Conservation (phyloP, 768 basidiomycete genomes). For the Boletus barrowsii region DNA sequence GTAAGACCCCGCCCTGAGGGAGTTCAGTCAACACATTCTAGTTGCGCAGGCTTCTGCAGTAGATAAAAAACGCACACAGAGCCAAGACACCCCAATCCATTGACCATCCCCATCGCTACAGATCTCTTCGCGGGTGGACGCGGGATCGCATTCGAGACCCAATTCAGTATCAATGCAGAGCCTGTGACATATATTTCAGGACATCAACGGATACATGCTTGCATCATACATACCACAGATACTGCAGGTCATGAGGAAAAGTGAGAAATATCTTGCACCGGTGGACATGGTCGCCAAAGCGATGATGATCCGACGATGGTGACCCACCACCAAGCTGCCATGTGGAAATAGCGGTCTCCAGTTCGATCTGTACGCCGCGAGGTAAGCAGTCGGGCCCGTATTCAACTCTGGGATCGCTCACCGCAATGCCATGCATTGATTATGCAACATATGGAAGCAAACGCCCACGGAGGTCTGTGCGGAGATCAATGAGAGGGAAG, state of each 20-base stretch:
- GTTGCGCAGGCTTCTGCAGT: no score
- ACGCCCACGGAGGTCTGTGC: conserved; percentile 61
- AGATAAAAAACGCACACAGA: conserved; percentile 42
- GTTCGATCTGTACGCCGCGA: conserved; percentile 39
- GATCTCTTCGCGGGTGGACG: conserved; percentile 52
- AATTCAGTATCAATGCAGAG: conserved; percentile 46
- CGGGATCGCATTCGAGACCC: conserved; percentile 61
- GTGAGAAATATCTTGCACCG: conserved; percentile 55
- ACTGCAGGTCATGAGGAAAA: conserved; percentile 63
- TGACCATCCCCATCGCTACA: conserved; percentile 61
- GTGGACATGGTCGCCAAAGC: conserved; percentile 49
- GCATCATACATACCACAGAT: conserved; percentile 36
- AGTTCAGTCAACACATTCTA: not conserved
- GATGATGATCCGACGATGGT: conserved; percentile 59
- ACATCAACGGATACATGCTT: not conserved
- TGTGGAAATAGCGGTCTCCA: conserved; percentile 66
- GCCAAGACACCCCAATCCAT: conserved; percentile 55
- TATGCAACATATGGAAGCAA: conserved; percentile 47
- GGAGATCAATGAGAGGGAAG: not conserved
- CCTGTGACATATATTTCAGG: conserved; percentile 24
- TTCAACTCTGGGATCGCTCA: not conserved
- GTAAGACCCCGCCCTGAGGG: conserved; percentile 54
- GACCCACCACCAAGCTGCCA: conserved; percentile 54
- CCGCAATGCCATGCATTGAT: conserved; percentile 58
- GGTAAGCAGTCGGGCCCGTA: not conserved